Conservation (phyloP, 495 filamentous ascomycete genomes). For the Neurospora sublineolata region DNA sequence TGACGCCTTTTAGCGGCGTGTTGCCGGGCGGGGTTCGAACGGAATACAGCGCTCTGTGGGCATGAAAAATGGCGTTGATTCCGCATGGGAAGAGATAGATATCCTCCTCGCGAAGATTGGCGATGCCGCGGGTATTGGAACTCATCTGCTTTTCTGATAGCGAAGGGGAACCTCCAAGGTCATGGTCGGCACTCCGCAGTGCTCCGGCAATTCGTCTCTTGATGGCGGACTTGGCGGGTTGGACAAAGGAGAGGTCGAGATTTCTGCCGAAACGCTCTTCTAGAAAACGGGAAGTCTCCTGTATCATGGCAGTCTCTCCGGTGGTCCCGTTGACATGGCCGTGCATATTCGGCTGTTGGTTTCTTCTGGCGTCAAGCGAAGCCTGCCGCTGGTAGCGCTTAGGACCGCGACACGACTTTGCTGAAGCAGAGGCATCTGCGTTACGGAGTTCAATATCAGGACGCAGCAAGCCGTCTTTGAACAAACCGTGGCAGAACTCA, state of each 20-base stretch:
- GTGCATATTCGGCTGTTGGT: conserved; percentile 3
- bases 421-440: conserved; percentile 9
- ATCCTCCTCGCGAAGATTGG: conserved; percentile 73
- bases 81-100: conserved; percentile 80
- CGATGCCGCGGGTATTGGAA: conserved; percentile 43
- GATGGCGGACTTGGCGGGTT: conserved; percentile 76
- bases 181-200: conserved; percentile 54
- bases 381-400: conserved; percentile 56
- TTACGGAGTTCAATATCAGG: conserved; percentile 28
- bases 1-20: conserved; percentile 48
- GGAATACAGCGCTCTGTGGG: conserved; percentile 60
- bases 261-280: conserved; percentile 95
- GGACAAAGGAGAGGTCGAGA: conserved; percentile 62
- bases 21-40: conserved; percentile 32
- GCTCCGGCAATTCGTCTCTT: conserved; percentile 80
- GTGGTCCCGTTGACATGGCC: conserved; percentile 3
- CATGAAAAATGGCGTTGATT: conserved; percentile 90
- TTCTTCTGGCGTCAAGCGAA: conserved; percentile 32
- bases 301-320: conserved; percentile 21
- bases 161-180: conserved; percentile 34
- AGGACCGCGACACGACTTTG: conserved; percentile 51
- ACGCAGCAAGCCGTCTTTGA: conserved; percentile 59
- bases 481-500: conserved; percentile 70
- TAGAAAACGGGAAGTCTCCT: conserved; percentile 67
- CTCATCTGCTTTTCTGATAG: conserved; percentile 24